Conservation (phyloP, 768 basidiomycete species). For the Agaricus blazei region DNA sequence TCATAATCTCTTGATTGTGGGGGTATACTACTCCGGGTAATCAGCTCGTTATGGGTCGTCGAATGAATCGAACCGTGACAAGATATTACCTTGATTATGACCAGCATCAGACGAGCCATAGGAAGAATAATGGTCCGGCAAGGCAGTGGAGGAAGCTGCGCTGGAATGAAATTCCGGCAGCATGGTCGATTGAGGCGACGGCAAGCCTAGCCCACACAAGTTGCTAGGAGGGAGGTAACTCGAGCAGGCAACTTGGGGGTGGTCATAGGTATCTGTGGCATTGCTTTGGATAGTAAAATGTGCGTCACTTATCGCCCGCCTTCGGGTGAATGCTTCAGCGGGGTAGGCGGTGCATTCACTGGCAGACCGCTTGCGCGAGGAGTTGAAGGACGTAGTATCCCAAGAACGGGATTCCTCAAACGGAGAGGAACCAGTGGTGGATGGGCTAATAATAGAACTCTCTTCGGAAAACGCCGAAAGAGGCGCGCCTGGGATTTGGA, state of each 20-base stretch:
- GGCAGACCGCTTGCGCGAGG: neutral
- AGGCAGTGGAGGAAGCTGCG: no score
- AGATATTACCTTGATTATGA: neutral
- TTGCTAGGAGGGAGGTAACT: neutral
- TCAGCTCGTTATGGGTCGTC: neutral
- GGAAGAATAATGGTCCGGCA: no score
- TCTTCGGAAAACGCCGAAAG: constrained; percentile 3
- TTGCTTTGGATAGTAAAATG: neutral
- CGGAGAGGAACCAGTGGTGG: neutral
- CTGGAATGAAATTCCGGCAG: no score
- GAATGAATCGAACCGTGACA: neutral
- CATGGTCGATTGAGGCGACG: no score
- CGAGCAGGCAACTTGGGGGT: neutral
- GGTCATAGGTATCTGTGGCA: neutral
- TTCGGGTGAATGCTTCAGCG: neutral
- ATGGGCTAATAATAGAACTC: constrained; percentile 6
- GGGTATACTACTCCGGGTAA: neutral
- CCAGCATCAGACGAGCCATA: no score
- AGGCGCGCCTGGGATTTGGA: neutral
- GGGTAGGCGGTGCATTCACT: neutral
- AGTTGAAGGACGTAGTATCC: neutral
- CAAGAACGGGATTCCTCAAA: neutral
- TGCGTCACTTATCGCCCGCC: constrained; percentile 1
- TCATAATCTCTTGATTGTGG: neutral
- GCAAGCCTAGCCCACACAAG: no score